These are phyloP conservation scores for Diaporthe velutina DNA, from an alignment of 2,329 filamentous ascomycete genomes.

Conservation along the genomic window DNA sequence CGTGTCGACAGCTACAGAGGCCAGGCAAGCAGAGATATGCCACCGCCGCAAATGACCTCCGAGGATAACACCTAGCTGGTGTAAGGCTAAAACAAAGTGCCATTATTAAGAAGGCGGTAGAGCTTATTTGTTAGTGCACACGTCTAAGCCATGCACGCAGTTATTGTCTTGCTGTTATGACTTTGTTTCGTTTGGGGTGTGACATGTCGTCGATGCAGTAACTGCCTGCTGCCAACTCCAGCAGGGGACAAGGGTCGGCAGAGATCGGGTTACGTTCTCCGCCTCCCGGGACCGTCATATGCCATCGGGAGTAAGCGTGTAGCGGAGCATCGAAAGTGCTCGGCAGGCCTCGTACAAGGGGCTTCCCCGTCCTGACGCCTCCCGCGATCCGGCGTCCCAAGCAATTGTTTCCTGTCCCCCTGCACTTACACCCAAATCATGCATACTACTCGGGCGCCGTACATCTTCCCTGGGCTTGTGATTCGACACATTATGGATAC, in stretches of 20 bases:
- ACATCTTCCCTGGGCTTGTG: not conserved
- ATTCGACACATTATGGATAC: not conserved
- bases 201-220: not conserved
- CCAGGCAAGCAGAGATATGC: not conserved
- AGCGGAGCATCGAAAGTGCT: not conserved
- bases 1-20: not conserved
- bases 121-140: not conserved
- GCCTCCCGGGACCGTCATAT: not conserved
- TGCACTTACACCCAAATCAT: not conserved
- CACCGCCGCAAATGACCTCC: not conserved
- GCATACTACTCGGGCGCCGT: not conserved
- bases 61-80: not conserved
- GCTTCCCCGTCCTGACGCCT: not conserved
- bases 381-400: not conserved
- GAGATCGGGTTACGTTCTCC: not conserved
- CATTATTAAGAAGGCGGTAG: not conserved
- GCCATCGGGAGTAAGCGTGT: not conserved
- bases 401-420: not conserved
- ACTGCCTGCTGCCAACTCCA: not conserved
- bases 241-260: not conserved
- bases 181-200: not conserved
- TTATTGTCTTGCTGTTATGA: not conserved
- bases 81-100: not conserved
- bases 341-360: conserved; percentile 6
- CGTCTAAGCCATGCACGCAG: not conserved